Conservation (phyloP, 805 yeast genomes). For the Brettanomyces custersianus region DNA sequence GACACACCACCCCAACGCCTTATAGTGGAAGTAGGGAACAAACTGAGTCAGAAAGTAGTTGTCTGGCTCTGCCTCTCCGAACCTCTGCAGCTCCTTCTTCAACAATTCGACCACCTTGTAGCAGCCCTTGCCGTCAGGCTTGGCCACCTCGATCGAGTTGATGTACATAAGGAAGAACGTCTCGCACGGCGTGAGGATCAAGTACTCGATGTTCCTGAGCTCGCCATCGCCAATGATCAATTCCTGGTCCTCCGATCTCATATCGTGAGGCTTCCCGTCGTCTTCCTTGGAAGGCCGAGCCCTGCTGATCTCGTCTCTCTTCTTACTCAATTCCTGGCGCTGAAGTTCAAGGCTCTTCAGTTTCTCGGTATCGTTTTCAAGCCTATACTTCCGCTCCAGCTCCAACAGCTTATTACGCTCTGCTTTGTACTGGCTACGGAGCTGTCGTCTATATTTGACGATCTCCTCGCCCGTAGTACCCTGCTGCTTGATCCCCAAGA, state of each 20-base stretch:
- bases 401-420: conserved; percentile 55
- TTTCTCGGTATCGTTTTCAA: conserved; percentile 9
- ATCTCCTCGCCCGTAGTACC: conserved; percentile 60
- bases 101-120: conserved; percentile 6
- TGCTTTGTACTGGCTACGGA: conserved; percentile 62
- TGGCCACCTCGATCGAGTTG: conserved; percentile 24
- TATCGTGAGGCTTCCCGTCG: conserved; percentile 2
- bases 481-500: conserved; percentile 21
- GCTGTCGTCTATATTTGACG: conserved; percentile 61
- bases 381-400: conserved; percentile 27
- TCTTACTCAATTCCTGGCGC: conserved; percentile 18
- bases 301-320: conserved; percentile 12
- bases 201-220: conserved; percentile 29
- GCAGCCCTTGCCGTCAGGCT: conserved; percentile 2
- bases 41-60: conserved; percentile 44
- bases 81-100: conserved; percentile 7
- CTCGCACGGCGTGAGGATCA: conserved; percentile 73
- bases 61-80: conserved; percentile 16
- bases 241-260: conserved; percentile 30
- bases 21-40: conserved; percentile 75
- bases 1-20: conserved; percentile 92
- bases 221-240: conserved; percentile 20
- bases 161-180: conserved; percentile 52
- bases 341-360: conserved; percentile 32
- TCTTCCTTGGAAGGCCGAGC: conserved; percentile 7